Evolutionary conservation across 495 filamentous ascomycete genomes (phyloP).

Genomic region (Penicillium malachiteum): DNA sequence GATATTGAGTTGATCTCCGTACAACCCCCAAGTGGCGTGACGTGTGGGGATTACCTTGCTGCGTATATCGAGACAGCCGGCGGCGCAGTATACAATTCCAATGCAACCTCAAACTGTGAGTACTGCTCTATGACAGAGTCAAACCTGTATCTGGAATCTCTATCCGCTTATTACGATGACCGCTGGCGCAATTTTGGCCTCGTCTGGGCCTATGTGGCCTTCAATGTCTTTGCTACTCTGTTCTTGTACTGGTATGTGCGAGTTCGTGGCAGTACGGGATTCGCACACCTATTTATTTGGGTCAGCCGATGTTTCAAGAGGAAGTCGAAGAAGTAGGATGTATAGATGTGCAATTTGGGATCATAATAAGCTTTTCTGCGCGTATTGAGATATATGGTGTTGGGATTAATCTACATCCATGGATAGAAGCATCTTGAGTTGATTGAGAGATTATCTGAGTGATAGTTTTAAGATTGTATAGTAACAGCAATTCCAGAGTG

Average conservation of each 20-base stretch:
- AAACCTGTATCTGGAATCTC: conserved; percentile 11
- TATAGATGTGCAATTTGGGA: too few species aligned
- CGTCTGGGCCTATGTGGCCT: conserved; percentile 62
- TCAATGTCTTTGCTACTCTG: conserved; percentile 65
- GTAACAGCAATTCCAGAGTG: too few species aligned
- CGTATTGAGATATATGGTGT: too few species aligned
- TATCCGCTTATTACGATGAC: conserved; percentile 48
- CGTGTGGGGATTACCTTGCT: conserved; percentile 54
- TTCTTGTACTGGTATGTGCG: conserved; percentile 69
- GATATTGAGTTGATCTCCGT: conserved; percentile 53
- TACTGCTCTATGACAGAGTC: conserved; percentile 57
- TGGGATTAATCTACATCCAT: too few species aligned
- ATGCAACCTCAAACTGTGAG: conserved; percentile 46
- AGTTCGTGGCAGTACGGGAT: conserved; percentile 32
- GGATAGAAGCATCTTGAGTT: too few species aligned
- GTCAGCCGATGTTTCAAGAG: not conserved
- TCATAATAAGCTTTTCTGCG: too few species aligned
- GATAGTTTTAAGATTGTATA: too few species aligned
- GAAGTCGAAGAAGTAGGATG: too few species aligned
- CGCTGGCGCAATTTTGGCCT: conserved; percentile 68
- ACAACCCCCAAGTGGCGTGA: conserved; percentile 40
- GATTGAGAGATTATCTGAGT: too few species aligned
- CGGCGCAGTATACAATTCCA: conserved; percentile 52
- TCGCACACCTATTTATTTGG: not conserved
- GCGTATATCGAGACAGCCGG: conserved; percentile 41